Evolutionary conservation across 1,284 basidiomycete species (phyloP).

Genomic region (Dichomitus squalens): DNA sequence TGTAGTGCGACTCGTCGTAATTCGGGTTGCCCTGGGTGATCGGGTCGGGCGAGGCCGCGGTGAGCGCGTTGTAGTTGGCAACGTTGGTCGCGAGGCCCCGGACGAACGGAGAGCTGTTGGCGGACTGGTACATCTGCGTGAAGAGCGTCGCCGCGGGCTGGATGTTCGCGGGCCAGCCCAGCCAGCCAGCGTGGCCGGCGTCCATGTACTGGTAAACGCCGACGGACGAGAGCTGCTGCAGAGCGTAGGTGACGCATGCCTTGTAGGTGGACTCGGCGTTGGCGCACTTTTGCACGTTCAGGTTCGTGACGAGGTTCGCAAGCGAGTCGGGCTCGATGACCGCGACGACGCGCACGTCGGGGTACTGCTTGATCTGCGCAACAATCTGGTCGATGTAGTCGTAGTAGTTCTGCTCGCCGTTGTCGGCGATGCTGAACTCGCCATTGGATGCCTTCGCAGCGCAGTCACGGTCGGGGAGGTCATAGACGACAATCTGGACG

Average conservation of each 20-base stretch:
- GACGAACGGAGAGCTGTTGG: constrained; percentile 53
- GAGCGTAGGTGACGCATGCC: constrained; percentile 55
- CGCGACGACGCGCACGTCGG: constrained; percentile 61
- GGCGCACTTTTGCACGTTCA: constrained; percentile 57
- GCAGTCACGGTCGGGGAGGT: constrained; percentile 64
- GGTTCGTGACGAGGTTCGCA: constrained; percentile 64
- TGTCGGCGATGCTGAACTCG: constrained; percentile 60
- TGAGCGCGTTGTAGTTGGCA: constrained; percentile 65
- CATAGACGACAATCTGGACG: constrained; percentile 66
- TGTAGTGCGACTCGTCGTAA: constrained; percentile 66
- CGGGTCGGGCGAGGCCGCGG: constrained; percentile 55
- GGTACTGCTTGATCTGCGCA: constrained; percentile 56
- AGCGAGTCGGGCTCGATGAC: constrained; percentile 69
- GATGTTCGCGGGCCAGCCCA: constrained; percentile 68
- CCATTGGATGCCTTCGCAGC: constrained; percentile 66
- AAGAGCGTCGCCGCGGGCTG: constrained; percentile 59
- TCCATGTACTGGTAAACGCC: constrained; percentile 65
- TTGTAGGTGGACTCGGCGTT: constrained; percentile 55
- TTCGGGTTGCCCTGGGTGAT: constrained; percentile 59
- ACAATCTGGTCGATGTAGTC: constrained; percentile 65
- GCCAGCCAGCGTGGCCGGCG: constrained; percentile 69
- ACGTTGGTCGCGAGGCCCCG: constrained; percentile 68
- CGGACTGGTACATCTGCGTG: constrained; percentile 48
- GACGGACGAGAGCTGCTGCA: constrained; percentile 55
- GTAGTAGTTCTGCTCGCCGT: constrained; percentile 57